Evolutionary conservation across 2,329 filamentous ascomycete species (phyloP).

Genomic region (Emmonsiellopsis sp.): DNA sequence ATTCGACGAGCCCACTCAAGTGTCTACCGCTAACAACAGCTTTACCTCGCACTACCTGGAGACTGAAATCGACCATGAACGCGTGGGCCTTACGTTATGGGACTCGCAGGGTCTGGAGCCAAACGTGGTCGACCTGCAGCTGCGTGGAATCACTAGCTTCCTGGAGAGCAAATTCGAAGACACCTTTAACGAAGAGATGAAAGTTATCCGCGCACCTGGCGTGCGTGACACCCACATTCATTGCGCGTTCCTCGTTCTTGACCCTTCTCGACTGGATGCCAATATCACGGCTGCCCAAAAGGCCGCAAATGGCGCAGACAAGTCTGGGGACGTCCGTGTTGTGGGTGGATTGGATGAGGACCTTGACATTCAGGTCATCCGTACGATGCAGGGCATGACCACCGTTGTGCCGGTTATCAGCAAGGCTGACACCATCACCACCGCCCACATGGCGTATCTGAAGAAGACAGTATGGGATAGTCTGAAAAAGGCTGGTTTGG

Average conservation of each 20-base stretch:
- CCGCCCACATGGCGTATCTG: conserved; percentile 82
- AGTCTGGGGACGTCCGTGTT: conserved; percentile 29
- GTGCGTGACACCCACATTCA: conserved; percentile 96
- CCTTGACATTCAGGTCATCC: conserved; percentile 82
- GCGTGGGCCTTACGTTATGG: conserved; percentile 89
- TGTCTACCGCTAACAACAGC: conserved; percentile 49
- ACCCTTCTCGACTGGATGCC: conserved; percentile 73
- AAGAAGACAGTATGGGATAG: conserved; percentile 87
- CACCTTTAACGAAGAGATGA: conserved; percentile 94
- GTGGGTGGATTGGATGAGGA: conserved; percentile 73
- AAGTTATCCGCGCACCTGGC: conserved; percentile 85
- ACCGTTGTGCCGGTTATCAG: conserved; percentile 91
- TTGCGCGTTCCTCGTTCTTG: conserved; percentile 83
- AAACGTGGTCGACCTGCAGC: conserved; percentile 86
- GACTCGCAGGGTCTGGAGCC: conserved; percentile 93
- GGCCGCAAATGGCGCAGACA: conserved; percentile 45
- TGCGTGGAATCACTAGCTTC: conserved; percentile 84
- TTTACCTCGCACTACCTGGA: conserved; percentile 88
- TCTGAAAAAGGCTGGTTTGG: conserved; percentile 73
- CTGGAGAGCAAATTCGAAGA: conserved; percentile 98
- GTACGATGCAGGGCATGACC: conserved; percentile 82
- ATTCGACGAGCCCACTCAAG: conserved; percentile 41
- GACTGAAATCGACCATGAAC: conserved; percentile 86
- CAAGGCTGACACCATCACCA: conserved; percentile 95
- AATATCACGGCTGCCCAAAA: conserved; percentile 63